Evolutionary conservation across 257 asterid species (phyloP).

Genomic region (Phtheirospermum japonicum): DNA sequence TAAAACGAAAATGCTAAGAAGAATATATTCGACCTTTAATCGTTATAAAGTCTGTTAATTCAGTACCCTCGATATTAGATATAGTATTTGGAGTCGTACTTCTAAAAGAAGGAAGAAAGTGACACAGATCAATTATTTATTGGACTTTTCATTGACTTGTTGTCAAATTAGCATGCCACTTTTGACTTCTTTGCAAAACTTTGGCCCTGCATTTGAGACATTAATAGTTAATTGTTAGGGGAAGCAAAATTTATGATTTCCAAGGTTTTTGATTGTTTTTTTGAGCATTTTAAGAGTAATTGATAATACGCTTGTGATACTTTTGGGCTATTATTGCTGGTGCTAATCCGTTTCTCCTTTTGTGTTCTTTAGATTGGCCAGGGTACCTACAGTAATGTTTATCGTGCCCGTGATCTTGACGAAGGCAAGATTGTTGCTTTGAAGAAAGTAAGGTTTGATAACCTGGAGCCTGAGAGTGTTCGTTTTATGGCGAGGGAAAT

Average conservation of each 20-base stretch:
- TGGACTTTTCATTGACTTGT: background rate
- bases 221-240: background rate
- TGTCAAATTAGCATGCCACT: background rate
- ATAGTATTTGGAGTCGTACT: too few relatives aligned
- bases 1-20: too few relatives aligned
- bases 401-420: slow-evolving; percentile 91
- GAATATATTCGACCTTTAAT: too few relatives aligned
- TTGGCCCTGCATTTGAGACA: background rate
- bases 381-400: slow-evolving; percentile 94
- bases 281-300: too few relatives aligned
- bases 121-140: background rate
- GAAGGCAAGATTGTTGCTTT: slow-evolving; percentile 85
- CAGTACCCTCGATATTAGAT: too few relatives aligned
- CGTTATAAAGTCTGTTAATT: too few relatives aligned
- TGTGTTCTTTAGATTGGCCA: slow-evolving; percentile 66
- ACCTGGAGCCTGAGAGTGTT: slow-evolving; percentile 93
- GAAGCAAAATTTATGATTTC: background rate
- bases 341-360: too few relatives aligned
- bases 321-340: too few relatives aligned
- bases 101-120: too few relatives aligned
- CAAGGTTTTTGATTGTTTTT: background rate
- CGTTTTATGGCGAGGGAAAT: slow-evolving; percentile 98
- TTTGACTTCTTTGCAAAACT: background rate
- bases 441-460: slow-evolving; percentile 94
- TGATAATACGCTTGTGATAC: too few relatives aligned